Evolutionary conservation across 129 eudicot genomes (phyloP).

Genomic region (Pseudognaphalium luteoalbum): DNA sequence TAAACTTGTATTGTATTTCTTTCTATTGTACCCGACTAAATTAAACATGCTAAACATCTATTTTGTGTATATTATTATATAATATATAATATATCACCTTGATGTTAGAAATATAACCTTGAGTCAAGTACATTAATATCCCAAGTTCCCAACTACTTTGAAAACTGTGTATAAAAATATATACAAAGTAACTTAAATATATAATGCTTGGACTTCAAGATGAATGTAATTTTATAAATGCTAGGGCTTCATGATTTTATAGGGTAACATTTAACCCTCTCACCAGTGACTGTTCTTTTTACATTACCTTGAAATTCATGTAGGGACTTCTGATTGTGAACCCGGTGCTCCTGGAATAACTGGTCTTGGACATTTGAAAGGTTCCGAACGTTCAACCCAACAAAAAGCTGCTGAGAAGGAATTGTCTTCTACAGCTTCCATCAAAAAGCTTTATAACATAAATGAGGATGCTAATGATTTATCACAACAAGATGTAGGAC

Average conservation of each 20-base stretch:
- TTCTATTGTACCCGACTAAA: neutral
- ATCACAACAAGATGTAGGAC: constrained; percentile 14
- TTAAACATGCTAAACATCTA: neutral
- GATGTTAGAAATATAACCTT: neutral
- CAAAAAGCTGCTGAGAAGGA: constrained; percentile 29
- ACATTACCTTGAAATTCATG: constrained; percentile 14
- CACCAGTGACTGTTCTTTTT: neutral
- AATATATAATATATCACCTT: neutral
- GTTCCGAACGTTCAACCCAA: neutral
- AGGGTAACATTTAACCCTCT: constrained; percentile 14
- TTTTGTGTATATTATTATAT: neutral
- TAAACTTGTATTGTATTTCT: neutral
- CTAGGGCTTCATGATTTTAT: neutral
- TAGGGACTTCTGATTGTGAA: constrained; percentile 33
- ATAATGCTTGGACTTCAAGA: neutral
- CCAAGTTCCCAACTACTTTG: neutral
- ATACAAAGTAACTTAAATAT: neutral
- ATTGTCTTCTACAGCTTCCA: constrained; percentile 20
- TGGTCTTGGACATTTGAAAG: constrained; percentile 15
- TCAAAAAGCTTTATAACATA: constrained; percentile 12
- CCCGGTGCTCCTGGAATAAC: constrained; percentile 25
- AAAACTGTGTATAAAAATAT: neutral
- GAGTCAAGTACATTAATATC: neutral
- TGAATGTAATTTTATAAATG: no score
- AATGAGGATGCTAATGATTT: constrained; percentile 19